Percentiles rank a stretch among this genome's conserved stretches.
These are phyloP conservation scores for Cephalotrichum gorgonifer DNA, from an alignment of 2,329 filamentous ascomycete species.

Conservation along the genomic window DNA sequence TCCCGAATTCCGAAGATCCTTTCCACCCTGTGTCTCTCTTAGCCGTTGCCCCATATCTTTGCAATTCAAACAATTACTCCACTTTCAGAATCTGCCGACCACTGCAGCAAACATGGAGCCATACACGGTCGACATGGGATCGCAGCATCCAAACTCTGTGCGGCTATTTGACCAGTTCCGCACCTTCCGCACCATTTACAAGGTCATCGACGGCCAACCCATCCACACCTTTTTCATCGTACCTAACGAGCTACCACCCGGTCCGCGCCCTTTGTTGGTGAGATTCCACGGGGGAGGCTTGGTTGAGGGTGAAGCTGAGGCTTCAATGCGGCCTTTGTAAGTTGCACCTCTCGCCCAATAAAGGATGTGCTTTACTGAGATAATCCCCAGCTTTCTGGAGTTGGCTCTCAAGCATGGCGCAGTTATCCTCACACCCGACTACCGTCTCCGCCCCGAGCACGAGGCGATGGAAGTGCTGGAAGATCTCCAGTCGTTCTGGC, in stretches of 20 bases:
- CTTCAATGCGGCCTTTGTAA: conserved; percentile 3
- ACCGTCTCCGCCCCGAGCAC: conserved; percentile 1
- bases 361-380: not conserved
- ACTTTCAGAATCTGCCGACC: too few relatives aligned
- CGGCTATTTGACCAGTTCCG: not conserved
- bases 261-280: not conserved
- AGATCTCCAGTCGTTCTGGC: not conserved
- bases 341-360: not conserved
- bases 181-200: not conserved
- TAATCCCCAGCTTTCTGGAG: not conserved
- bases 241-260: not conserved
- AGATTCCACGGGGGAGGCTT: conserved; percentile 1
- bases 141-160: not conserved
- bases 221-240: conserved; percentile 3
- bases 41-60: too few relatives aligned
- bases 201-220: not conserved
- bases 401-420: conserved; percentile 1
- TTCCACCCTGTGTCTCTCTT: too few relatives aligned
- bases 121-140: not conserved
- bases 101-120: not conserved
- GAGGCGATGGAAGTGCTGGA: not conserved
- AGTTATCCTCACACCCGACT: conserved; percentile 1
- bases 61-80: too few relatives aligned
- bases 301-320: conserved; percentile 1
- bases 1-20: too few relatives aligned